These are phyloP conservation scores for Fonsecaea pugnacius DNA, from an alignment of 2,329 filamentous ascomycete species.

Conservation along the genomic window DNA sequence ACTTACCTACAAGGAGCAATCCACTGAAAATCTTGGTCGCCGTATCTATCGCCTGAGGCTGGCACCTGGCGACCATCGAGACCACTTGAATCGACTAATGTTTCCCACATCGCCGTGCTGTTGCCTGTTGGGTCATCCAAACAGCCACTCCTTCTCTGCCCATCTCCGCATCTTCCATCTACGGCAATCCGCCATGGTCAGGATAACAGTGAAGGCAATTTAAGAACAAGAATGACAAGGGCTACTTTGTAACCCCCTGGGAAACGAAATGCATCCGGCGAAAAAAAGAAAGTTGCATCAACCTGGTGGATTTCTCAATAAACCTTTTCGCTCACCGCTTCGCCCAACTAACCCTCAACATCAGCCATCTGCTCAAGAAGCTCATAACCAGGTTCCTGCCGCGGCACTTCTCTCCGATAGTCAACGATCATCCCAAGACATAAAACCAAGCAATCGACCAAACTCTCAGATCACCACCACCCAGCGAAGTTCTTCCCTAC, in stretches of 20 bases:
- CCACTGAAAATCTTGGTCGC: conserved; percentile 2
- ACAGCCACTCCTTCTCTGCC: background rate
- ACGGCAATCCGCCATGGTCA: background rate
- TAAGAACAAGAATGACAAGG: background rate
- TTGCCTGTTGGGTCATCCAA: conserved; percentile 13
- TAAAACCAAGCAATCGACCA: conserved; percentile 3
- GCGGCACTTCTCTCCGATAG: conserved; percentile 6
- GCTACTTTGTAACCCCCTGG: background rate
- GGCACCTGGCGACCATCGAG: background rate
- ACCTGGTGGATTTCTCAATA: conserved; percentile 63
- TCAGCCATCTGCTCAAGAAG: conserved; percentile 11
- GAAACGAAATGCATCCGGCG: conserved; percentile 43
- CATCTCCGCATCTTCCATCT: background rate
- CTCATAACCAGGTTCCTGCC: conserved; percentile 1
- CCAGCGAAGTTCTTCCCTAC: conserved; percentile 23
- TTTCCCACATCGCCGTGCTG: conserved; percentile 6
- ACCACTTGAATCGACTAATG: background rate
- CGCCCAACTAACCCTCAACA: conserved; percentile 10
- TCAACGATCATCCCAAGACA: conserved; percentile 23
- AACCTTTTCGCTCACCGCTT: conserved; percentile 71
- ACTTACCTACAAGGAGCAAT: conserved; percentile 1
- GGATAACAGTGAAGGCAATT: background rate
- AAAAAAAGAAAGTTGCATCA: conserved; percentile 69
- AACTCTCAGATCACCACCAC: background rate
- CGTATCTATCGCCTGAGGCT: background rate